Conservation (phyloP, 2,329 filamentous ascomycete species). For the Beauveria varroae region DNA sequence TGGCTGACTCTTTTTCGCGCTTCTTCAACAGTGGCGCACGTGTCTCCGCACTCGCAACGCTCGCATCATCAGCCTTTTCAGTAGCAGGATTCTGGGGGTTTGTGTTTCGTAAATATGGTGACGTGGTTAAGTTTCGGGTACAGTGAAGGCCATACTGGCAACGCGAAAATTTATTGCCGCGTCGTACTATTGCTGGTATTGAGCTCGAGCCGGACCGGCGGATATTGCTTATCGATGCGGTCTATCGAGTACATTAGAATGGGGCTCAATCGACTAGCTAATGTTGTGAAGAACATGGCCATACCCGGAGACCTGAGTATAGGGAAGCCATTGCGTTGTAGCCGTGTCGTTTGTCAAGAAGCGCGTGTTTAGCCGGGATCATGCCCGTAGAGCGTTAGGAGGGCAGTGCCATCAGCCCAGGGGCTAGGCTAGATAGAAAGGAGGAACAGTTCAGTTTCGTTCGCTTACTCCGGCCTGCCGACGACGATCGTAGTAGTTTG, state of each 20-base stretch:
- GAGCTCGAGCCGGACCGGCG: background rate
- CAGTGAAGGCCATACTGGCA: background rate
- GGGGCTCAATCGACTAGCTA: background rate
- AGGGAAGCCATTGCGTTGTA: background rate
- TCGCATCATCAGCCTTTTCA: background rate
- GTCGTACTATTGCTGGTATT: background rate
- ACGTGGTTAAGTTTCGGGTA: background rate
- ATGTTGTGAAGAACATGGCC: background rate
- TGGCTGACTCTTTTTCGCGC: conserved; percentile 19
- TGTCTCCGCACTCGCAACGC: background rate
- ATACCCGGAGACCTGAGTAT: conserved; percentile 4
- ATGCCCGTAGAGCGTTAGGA: background rate
- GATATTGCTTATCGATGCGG: background rate
- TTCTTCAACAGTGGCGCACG: conserved; percentile 6
- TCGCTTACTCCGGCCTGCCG: background rate
- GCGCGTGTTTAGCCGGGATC: background rate
- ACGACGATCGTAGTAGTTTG: background rate
- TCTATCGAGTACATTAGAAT: background rate
- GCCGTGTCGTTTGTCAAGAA: background rate
- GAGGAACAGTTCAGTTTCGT: background rate
- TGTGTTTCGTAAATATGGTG: background rate
- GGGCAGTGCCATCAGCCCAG: background rate
- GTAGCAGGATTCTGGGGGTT: background rate
- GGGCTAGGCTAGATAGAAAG: background rate
- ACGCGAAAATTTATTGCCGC: background rate